phyloP scores from a whole-genome alignment of 129 eudicot species.

The Chrysanthemum makinoi region DNA sequence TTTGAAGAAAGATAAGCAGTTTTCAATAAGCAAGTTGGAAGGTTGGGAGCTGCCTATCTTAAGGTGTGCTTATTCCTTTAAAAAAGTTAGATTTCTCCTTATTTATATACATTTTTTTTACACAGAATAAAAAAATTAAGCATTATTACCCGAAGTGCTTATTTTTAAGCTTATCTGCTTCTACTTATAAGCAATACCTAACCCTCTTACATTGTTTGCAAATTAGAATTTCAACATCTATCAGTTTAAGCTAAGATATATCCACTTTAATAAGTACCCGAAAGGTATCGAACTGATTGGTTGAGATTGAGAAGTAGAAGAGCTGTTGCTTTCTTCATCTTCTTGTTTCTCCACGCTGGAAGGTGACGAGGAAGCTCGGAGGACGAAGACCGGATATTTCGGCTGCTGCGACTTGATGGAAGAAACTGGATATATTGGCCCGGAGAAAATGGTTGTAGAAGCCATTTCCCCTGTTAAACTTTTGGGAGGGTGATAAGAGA shows the following conservation, averaged over 20 bases:
- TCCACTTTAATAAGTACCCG: neutral
- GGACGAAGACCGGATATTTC: conserved; percentile 6
- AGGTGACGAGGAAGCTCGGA: conserved; percentile 29
- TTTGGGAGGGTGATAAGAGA: neutral
- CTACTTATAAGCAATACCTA: neutral
- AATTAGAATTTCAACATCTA: no score
- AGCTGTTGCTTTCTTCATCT: conserved; percentile 7
- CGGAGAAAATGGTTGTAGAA: conserved; percentile 33
- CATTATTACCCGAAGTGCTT: no score
- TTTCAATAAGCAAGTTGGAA: no score
- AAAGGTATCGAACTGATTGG: conserved; percentile 26
- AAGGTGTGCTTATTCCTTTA: no score
- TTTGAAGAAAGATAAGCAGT: no score
- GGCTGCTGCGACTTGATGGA: conserved; percentile 9
- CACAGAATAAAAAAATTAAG: no score
- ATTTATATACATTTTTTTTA: no score
- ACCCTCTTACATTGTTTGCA: neutral
- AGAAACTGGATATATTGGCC: conserved; percentile 8
- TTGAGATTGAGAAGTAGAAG: neutral
- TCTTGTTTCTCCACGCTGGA: conserved; percentile 27
- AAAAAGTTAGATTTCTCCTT: no score
- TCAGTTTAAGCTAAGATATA: no score
- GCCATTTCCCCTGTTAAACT: conserved; percentile 24
- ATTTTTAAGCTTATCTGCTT: no score
- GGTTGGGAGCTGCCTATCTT: no score